Evolutionary conservation across 495 filamentous ascomycete genomes (phyloP).

Genomic region (Podospora sp.): DNA sequence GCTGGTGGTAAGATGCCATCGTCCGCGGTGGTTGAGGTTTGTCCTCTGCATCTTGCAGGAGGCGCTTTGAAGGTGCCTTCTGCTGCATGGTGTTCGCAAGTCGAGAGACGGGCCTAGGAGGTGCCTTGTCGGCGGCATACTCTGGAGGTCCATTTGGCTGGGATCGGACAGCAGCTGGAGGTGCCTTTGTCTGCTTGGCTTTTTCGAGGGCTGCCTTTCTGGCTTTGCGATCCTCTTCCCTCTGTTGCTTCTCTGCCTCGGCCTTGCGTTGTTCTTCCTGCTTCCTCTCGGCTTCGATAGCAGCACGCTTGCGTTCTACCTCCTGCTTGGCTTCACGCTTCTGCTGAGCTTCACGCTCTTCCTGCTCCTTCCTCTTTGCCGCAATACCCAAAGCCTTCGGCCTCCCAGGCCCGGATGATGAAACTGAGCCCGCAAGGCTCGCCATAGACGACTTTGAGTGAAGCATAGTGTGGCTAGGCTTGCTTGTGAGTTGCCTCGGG

Average conservation of each 20-base stretch:
- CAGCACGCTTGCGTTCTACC: conserved; percentile 72
- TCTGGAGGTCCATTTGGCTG: conserved; percentile 54
- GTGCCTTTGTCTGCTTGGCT: conserved; percentile 57
- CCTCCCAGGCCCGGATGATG: conserved; percentile 54
- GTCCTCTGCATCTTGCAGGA: conserved; percentile 53
- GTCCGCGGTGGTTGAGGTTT: conserved; percentile 46
- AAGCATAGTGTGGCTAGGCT: conserved; percentile 68
- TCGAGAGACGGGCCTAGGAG: conserved; percentile 46
- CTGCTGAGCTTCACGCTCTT: conserved; percentile 75
- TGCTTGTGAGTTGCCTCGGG: conserved; percentile 53
- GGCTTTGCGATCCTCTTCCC: conserved; percentile 51
- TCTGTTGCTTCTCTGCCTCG: conserved; percentile 55
- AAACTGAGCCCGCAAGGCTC: conserved; percentile 70
- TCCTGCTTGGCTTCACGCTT: conserved; percentile 78
- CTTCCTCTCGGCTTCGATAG: conserved; percentile 21
- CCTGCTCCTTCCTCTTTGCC: conserved; percentile 78
- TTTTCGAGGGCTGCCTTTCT: conserved; percentile 78
- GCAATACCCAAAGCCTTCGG: conserved; percentile 65
- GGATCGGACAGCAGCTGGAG: conserved; percentile 53
- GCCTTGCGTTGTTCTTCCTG: conserved; percentile 59
- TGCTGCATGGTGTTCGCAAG: conserved; percentile 25
- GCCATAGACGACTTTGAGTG: conserved; percentile 64
- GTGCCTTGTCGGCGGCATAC: conserved; percentile 37
- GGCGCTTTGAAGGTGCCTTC: conserved; percentile 52
- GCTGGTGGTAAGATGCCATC: conserved; percentile 47